These are phyloP conservation scores for Aspergillus steynii DNA, from an alignment of 495 filamentous ascomycete genomes.

Conservation along the genomic window DNA sequence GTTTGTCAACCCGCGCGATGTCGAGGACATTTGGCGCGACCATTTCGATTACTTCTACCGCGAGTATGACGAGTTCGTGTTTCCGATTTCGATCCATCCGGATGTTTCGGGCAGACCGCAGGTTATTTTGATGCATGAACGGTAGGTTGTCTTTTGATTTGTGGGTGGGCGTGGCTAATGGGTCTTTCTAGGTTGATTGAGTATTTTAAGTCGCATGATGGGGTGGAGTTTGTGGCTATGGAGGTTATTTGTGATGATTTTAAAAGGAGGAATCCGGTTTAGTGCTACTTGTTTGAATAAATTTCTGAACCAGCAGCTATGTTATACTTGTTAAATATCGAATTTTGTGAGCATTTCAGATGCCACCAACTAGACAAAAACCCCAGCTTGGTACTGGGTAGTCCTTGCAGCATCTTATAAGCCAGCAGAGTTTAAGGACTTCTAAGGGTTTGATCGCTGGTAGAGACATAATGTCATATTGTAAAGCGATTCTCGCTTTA, in stretches of 20 bases:
- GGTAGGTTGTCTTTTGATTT: background rate
- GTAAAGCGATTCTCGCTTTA: too few relatives aligned
- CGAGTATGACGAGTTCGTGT: constrained; percentile 66
- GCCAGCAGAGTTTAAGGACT: too few relatives aligned
- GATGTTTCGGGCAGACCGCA: constrained; percentile 67
- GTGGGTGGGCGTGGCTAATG: background rate
- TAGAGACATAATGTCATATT: too few relatives aligned
- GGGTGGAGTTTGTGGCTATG: constrained; percentile 72
- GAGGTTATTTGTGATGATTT: constrained; percentile 66
- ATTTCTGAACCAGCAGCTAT: too few relatives aligned
- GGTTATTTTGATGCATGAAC: constrained; percentile 57
- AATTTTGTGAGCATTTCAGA: too few relatives aligned
- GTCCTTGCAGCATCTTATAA: too few relatives aligned
- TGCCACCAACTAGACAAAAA: too few relatives aligned
- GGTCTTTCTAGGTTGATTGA: constrained; percentile 55
- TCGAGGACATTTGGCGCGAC: constrained; percentile 59
- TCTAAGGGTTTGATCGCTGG: too few relatives aligned
- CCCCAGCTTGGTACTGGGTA: too few relatives aligned
- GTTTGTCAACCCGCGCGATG: constrained; percentile 57
- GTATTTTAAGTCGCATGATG: constrained; percentile 69
- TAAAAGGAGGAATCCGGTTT: constrained; percentile 37
- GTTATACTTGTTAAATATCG: too few relatives aligned
- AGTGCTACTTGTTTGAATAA: too few relatives aligned
- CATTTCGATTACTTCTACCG: constrained; percentile 66
- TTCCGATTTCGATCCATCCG: constrained; percentile 68